Percentiles rank a stretch among this genome's conserved stretches.
These are phyloP conservation scores for Takashimella tepidaria DNA, from an alignment of 1,284 basidiomycete genomes.

Conservation along the genomic window DNA sequence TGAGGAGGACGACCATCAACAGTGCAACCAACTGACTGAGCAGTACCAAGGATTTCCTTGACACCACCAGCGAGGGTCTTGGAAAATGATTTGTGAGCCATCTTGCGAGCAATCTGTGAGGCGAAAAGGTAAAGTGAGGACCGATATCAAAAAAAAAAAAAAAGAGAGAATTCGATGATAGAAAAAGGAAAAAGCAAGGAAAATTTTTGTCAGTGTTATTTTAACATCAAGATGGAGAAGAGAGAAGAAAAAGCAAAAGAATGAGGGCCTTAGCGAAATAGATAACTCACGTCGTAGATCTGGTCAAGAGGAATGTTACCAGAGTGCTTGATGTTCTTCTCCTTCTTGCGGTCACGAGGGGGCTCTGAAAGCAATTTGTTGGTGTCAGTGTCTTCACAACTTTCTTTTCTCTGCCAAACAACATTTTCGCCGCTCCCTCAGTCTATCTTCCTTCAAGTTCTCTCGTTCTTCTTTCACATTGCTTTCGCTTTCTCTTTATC, in stretches of 20 bases:
- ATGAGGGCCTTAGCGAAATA: neutral
- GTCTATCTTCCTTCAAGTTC: no score
- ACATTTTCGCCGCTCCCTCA: constrained; percentile 4
- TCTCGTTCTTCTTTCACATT: neutral
- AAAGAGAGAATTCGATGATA: neutral
- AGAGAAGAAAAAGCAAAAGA: neutral
- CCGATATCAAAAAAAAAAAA: neutral
- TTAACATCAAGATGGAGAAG: no score
- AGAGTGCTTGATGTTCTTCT: constrained; percentile 99
- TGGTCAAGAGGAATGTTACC: constrained; percentile 95
- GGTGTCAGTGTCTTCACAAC: neutral
- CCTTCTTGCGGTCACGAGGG: constrained; percentile 99
- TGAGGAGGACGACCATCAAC: constrained; percentile 91
- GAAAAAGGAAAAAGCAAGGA: neutral
- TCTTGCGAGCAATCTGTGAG: constrained; percentile 62
- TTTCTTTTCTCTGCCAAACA: neutral
- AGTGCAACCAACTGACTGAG: constrained; percentile 91
- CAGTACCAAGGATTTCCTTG: constrained; percentile 92
- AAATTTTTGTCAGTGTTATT: no score
- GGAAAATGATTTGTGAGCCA: constrained; percentile 92
- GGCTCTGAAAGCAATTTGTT: constrained; percentile 62
- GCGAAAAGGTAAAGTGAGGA: neutral
- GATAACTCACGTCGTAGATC: constrained; percentile 66
- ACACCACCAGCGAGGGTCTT: constrained; percentile 84
- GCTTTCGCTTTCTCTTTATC: no score